Evolutionary conservation across 2,329 filamentous ascomycete genomes (phyloP).

Genomic region (Epichloe scottii): DNA sequence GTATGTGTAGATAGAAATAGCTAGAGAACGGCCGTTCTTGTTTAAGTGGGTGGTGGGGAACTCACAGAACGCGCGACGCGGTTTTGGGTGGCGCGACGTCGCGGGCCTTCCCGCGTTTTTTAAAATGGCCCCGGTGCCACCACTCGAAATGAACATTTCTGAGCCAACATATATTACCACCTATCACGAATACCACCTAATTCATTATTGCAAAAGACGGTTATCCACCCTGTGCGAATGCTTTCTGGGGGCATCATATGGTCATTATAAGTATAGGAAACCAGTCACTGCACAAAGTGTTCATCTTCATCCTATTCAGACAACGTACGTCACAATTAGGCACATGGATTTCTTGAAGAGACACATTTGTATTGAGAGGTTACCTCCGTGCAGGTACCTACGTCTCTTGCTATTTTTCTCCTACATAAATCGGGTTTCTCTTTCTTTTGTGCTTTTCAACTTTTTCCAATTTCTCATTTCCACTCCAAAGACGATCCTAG

Average conservation of each 20-base stretch:
- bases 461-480: background rate
- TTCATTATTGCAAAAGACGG: too few relatives aligned
- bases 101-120: conserved; percentile 2
- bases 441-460: background rate
- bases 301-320: background rate
- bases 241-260: too few relatives aligned
- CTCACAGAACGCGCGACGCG: conserved; percentile 20
- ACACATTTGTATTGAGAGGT: background rate
- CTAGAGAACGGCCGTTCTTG: conserved; percentile 1
- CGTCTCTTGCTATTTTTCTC: conserved; percentile 11
- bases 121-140: background rate
- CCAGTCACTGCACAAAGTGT: background rate
- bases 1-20: background rate
- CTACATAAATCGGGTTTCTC: background rate
- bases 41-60: conserved; percentile 15
- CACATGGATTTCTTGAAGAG: background rate
- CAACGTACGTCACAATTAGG: background rate
- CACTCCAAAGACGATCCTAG: conserved; percentile 25
- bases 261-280: too few relatives aligned
- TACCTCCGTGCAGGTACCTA: conserved; percentile 7
- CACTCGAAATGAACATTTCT: too few relatives aligned
- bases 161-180: background rate
- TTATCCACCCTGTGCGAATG: too few relatives aligned
- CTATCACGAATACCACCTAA: background rate
- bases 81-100: conserved; percentile 10